Percentiles rank a stretch among this genome's conserved stretches.
Evolutionary conservation across 495 filamentous ascomycete species (phyloP).

Genomic region (Xylona heveae): DNA sequence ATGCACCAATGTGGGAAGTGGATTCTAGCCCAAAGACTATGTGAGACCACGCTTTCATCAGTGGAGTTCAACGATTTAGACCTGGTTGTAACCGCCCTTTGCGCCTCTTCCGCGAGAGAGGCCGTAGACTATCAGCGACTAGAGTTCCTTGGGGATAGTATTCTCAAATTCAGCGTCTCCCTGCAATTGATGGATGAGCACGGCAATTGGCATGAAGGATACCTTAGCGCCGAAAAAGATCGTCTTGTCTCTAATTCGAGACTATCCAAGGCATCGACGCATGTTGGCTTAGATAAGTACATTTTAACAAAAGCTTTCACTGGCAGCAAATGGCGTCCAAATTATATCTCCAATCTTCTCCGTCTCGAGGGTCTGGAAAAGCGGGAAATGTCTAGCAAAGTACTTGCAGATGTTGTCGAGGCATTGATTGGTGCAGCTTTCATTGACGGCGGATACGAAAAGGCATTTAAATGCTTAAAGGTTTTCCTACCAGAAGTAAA

Average conservation of each 20-base stretch:
- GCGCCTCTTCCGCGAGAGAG: slow-evolving; percentile 36
- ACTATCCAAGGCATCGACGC: slow-evolving; percentile 39
- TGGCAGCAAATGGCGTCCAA: slow-evolving; percentile 44
- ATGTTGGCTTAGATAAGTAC: slow-evolving; percentile 44
- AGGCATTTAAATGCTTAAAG: slow-evolving; percentile 40
- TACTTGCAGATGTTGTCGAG: slow-evolving; percentile 79
- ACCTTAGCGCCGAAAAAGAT: slow-evolving; percentile 46
- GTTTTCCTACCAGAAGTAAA: slow-evolving; percentile 41
- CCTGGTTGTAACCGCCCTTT: slow-evolving; percentile 55
- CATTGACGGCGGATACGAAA: slow-evolving; percentile 42
- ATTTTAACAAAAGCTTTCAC: slow-evolving; percentile 52
- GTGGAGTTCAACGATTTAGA: slow-evolving; percentile 29
- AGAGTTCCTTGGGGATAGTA: slow-evolving; percentile 73
- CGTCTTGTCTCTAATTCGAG: slow-evolving; percentile 50
- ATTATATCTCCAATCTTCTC: slow-evolving; percentile 33
- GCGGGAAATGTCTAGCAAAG: slow-evolving; percentile 46
- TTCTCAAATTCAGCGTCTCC: slow-evolving; percentile 61
- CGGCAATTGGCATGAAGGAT: slow-evolving; percentile 56
- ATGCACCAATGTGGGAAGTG: slow-evolving; percentile 42
- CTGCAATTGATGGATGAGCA: slow-evolving; percentile 44
- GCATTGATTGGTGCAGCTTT: slow-evolving; percentile 63
- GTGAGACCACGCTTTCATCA: slow-evolving; percentile 32
- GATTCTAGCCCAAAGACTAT: slow-evolving; percentile 40
- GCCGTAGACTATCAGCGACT: slow-evolving; percentile 59
- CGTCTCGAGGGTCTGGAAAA: slow-evolving; percentile 4